These are phyloP conservation scores for Ophidiomyces ophidiicola DNA, from an alignment of 2,329 filamentous ascomycete species.

Conservation along the genomic window DNA sequence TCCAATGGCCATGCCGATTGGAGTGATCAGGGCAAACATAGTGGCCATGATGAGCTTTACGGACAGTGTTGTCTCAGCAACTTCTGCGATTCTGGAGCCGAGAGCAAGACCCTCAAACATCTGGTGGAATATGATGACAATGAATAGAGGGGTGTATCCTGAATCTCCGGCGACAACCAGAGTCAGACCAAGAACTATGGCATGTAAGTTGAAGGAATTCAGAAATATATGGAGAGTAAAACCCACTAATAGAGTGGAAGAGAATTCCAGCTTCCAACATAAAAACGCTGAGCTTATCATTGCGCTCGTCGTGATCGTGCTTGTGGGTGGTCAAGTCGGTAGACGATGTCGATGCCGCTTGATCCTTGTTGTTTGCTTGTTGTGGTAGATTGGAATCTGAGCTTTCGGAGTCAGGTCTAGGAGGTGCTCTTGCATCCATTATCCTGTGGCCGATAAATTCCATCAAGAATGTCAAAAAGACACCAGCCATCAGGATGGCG, in stretches of 20 bases:
- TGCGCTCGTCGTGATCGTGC: slow-evolving; percentile 24
- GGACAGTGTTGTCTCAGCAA: slow-evolving; percentile 28
- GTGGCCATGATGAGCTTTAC: slow-evolving; percentile 48
- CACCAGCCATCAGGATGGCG: slow-evolving; percentile 60
- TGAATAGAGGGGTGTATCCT: slow-evolving; percentile 41
- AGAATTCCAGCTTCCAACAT: slow-evolving; percentile 63
- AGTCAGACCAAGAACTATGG: slow-evolving; percentile 51
- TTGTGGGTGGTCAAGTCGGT: slow-evolving; percentile 16
- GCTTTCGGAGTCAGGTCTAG: slow-evolving; percentile 21
- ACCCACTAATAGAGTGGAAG: slow-evolving; percentile 58
- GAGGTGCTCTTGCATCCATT: slow-evolving; percentile 26
- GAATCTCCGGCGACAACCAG: slow-evolving; percentile 43
- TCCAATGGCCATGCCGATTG: slow-evolving; percentile 68
- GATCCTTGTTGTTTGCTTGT: slow-evolving; percentile 15
- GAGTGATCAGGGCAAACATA: slow-evolving; percentile 59
- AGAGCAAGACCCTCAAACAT: slow-evolving; percentile 67
- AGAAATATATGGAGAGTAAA: slow-evolving; percentile 24
- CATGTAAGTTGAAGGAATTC: neutral
- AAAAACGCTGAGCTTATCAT: slow-evolving; percentile 46
- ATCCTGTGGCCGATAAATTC: slow-evolving; percentile 56
- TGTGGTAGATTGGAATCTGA: slow-evolving; percentile 16
- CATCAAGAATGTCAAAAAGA: slow-evolving; percentile 60
- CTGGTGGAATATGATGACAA: slow-evolving; percentile 65
- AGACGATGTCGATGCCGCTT: slow-evolving; percentile 15
- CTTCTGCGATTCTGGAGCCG: slow-evolving; percentile 24